Evolutionary conservation across 2,329 filamentous ascomycete genomes (phyloP).

Genomic region (Chrysoporthe cubensis): DNA sequence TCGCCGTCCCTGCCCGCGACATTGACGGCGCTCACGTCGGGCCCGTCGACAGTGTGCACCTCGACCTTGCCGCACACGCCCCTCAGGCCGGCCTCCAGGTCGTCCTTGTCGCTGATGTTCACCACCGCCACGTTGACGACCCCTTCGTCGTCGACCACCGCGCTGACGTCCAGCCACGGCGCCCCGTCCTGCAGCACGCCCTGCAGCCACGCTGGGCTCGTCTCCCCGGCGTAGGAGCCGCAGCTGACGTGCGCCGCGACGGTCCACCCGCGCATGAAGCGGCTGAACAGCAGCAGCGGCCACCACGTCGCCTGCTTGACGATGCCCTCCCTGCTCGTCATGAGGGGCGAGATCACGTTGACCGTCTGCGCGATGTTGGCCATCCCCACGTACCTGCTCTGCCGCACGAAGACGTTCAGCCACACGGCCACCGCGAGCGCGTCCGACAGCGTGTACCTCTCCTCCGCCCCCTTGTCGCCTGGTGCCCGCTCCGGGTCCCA

Average conservation of each 20-base stretch:
- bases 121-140: slow-evolving; percentile 71
- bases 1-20: slow-evolving; percentile 65
- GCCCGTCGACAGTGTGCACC: slow-evolving; percentile 66
- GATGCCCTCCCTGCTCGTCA: slow-evolving; percentile 68
- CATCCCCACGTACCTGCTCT: slow-evolving; percentile 74
- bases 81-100: slow-evolving; percentile 62
- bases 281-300: slow-evolving; percentile 70
- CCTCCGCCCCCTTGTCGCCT: slow-evolving; percentile 73
- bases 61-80: slow-evolving; percentile 58
- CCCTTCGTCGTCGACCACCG: slow-evolving; percentile 60
- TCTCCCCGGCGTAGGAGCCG: slow-evolving; percentile 68
- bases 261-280: slow-evolving; percentile 74
- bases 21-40: slow-evolving; percentile 62
- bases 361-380: slow-evolving; percentile 78
- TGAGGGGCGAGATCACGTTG: slow-evolving; percentile 77
- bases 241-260: slow-evolving; percentile 68
- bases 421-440: slow-evolving; percentile 75
- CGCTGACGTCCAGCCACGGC: slow-evolving; percentile 72
- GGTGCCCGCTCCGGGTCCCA: slow-evolving; percentile 76
- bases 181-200: slow-evolving; percentile 65
- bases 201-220: slow-evolving; percentile 67
- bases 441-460: slow-evolving; percentile 74
- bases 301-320: slow-evolving; percentile 77
- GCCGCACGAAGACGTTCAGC: slow-evolving; percentile 77
- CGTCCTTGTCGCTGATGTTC: slow-evolving; percentile 67